These are phyloP conservation scores for Silene noctiflora DNA, from an alignment of 179 eudicot genomes.

Conservation along the genomic window DNA sequence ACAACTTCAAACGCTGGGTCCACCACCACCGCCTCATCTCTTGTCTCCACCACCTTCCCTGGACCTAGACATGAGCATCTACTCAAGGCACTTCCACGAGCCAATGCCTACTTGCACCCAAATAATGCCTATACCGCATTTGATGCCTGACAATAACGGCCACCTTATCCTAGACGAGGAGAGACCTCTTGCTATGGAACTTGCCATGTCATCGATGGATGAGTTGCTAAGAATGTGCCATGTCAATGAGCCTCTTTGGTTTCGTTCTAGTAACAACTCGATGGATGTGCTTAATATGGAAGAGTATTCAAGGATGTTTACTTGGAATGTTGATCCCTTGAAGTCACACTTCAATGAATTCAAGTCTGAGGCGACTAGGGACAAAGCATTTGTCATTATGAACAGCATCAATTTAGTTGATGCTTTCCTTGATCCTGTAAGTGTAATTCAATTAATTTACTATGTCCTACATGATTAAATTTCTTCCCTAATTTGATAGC, in stretches of 20 bases:
- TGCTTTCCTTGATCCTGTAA: constrained; percentile 86
- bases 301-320: constrained; percentile 67
- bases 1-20: constrained; percentile 45
- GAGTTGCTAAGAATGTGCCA: constrained; percentile 66
- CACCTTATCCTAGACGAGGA: constrained; percentile 68
- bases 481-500: not conserved
- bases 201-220: constrained; percentile 67
- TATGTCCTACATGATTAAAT: not conserved
- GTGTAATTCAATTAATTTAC: constrained; percentile 11
- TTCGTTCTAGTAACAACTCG: constrained; percentile 27
- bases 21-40: constrained; percentile 40
- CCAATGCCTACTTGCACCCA: constrained; percentile 37
- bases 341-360: constrained; percentile 41
- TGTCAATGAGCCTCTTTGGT: constrained; percentile 65
- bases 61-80: constrained; percentile 70
- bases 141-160: constrained; percentile 40
- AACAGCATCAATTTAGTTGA: constrained; percentile 88
- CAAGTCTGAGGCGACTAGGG: constrained; percentile 69
- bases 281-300: constrained; percentile 63
- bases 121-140: constrained; percentile 53
- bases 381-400: constrained; percentile 73
- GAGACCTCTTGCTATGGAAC: constrained; percentile 63
- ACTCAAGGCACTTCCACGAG: constrained; percentile 67
- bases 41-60: constrained; percentile 57
- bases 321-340: constrained; percentile 45